These are phyloP conservation scores for Pseudocercospora macadamiae DNA, from an alignment of 2,329 filamentous ascomycete species.

Conservation along the genomic window DNA sequence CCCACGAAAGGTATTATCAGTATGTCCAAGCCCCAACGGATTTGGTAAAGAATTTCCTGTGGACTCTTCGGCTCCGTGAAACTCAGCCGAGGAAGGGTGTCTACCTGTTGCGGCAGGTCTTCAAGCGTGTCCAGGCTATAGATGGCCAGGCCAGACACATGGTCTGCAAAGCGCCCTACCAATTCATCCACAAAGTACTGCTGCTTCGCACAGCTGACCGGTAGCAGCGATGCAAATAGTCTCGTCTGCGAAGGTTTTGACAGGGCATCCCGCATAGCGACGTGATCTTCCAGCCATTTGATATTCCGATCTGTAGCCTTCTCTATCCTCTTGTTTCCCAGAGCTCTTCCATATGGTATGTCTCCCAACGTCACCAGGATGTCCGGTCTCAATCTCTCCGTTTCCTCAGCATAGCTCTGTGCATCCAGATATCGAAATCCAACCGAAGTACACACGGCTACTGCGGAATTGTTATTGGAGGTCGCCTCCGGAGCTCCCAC, in stretches of 20 bases:
- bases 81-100: conserved; percentile 71
- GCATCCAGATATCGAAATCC: conserved; percentile 75
- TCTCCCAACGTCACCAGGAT: conserved; percentile 80
- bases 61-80: conserved; percentile 72
- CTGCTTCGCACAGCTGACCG: conserved; percentile 74
- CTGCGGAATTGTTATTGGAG: conserved; percentile 58
- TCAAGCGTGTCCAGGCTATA: conserved; percentile 73
- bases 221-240: conserved; percentile 69
- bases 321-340: conserved; percentile 65
- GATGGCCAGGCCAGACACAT: conserved; percentile 72
- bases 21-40: conserved; percentile 77
- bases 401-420: conserved; percentile 68
- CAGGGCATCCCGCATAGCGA: conserved; percentile 40
- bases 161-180: conserved; percentile 61
- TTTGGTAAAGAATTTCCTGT: conserved; percentile 74
- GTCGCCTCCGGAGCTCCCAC: conserved; percentile 67
- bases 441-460: conserved; percentile 82
- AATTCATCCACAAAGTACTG: conserved; percentile 78
- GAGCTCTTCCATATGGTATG: conserved; percentile 58
- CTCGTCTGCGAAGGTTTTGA: conserved; percentile 45
- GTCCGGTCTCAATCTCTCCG: conserved; percentile 72
- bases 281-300: conserved; percentile 73
- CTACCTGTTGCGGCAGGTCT: conserved; percentile 65
- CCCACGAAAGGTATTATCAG: conserved; percentile 77
- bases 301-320: conserved; percentile 89